phyloP scores from a whole-genome alignment of 257 asterid species.

The Nyctanthes arbortristis region DNA sequence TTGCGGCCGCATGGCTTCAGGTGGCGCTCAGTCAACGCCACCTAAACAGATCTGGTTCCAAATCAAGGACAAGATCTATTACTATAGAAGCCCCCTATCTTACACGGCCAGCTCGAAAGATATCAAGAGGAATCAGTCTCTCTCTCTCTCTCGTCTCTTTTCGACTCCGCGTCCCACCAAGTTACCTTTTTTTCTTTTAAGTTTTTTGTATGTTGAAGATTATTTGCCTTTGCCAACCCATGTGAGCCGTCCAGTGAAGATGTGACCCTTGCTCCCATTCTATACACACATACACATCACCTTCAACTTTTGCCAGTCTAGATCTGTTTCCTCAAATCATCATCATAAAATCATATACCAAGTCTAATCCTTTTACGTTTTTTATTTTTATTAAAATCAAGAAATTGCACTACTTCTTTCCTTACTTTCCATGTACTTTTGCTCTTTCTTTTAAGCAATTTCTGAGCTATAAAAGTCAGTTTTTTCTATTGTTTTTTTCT shows the following conservation, averaged over 20 bases:
- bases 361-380: neutral
- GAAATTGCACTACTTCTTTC: conserved; percentile 4
- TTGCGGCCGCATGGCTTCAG: too few species aligned
- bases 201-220: neutral
- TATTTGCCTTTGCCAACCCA: neutral
- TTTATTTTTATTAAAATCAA: conserved; percentile 2
- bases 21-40: too few species aligned
- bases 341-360: conserved; percentile 19
- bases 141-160: neutral
- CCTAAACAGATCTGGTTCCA: too few species aligned
- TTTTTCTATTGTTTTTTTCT: conserved; percentile 8
- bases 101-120: neutral
- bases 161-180: neutral
- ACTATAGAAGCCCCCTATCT: too few species aligned
- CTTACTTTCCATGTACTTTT: neutral
- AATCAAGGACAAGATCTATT: too few species aligned
- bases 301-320: conserved; percentile 30
- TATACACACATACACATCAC: conserved; percentile 9
- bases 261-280: neutral
- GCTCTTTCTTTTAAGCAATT: conserved; percentile 16
- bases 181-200: neutral
- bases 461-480: conserved; percentile 27
- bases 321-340: conserved; percentile 19
- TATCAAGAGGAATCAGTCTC: neutral
- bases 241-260: neutral